A percentile compares a stretch with the other conserved stretches of the same genome.
Evolutionary conservation across 805 yeast species (phyloP).

Genomic region (Ogataea minuta): DNA sequence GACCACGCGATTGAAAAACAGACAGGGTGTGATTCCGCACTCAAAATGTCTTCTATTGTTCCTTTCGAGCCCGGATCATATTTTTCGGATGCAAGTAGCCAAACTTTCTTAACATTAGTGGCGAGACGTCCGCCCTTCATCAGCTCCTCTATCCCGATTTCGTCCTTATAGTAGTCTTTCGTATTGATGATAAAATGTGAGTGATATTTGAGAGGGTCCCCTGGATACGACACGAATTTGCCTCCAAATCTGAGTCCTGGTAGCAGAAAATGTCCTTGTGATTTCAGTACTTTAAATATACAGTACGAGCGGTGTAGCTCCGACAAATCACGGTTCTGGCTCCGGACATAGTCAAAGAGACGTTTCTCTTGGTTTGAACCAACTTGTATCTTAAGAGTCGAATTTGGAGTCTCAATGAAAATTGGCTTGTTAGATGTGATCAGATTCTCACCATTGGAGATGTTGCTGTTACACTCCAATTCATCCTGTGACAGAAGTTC

Average conservation of each 20-base stretch:
- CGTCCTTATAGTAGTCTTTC: slow-evolving; percentile 44
- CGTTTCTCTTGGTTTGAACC: slow-evolving; percentile 5
- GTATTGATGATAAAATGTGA: slow-evolving; percentile 75
- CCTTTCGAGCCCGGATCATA: slow-evolving; percentile 13
- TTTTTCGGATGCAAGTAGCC: slow-evolving; percentile 52
- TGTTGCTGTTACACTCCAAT: background rate
- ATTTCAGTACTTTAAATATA: slow-evolving; percentile 23
- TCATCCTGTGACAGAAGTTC: background rate
- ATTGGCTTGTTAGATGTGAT: background rate
- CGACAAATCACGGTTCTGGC: background rate
- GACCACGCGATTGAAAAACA: slow-evolving; percentile 92
- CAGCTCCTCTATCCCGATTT: slow-evolving; percentile 55
- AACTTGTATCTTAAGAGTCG: background rate
- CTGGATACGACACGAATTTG: slow-evolving; percentile 85
- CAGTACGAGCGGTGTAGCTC: slow-evolving; percentile 20
- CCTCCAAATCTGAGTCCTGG: slow-evolving; percentile 96
- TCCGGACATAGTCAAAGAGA: slow-evolving; percentile 2
- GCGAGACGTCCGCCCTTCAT: slow-evolving; percentile 90
- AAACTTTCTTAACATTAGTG: slow-evolving; percentile 85
- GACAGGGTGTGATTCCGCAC: slow-evolving; percentile 30
- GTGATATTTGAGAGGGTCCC: slow-evolving; percentile 89
- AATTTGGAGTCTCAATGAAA: slow-evolving; percentile 5
- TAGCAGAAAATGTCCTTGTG: slow-evolving; percentile 46
- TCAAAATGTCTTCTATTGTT: background rate
- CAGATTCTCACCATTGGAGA: background rate